These are phyloP conservation scores for Glarea lozoyensis DNA, from an alignment of 495 filamentous ascomycete genomes.

Conservation along the genomic window DNA sequence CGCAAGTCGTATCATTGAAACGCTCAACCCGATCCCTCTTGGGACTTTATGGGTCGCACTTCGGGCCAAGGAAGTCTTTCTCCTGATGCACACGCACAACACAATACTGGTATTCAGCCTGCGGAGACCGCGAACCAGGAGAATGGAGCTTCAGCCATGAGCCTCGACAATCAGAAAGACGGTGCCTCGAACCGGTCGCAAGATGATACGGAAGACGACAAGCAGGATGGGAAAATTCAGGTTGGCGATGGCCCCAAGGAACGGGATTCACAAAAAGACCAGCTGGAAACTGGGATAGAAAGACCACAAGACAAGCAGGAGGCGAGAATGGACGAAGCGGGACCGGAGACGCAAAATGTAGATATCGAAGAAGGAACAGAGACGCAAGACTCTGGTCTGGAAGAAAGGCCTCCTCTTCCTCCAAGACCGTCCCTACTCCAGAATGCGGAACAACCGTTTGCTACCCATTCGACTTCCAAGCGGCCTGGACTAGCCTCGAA, in stretches of 20 bases:
- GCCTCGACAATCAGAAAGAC: slow-evolving; percentile 3
- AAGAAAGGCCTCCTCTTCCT: slow-evolving; percentile 54
- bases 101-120: background rate
- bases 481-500: slow-evolving; percentile 52
- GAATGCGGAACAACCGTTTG: slow-evolving; percentile 9
- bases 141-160: slow-evolving; percentile 12
- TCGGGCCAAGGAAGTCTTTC: background rate
- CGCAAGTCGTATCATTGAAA: slow-evolving; percentile 1
- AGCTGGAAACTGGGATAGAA: too few species aligned
- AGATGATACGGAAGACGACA: background rate
- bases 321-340: too few species aligned
- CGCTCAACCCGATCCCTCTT: background rate
- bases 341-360: too few species aligned
- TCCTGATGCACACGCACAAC: slow-evolving; percentile 10
- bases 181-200: slow-evolving; percentile 1
- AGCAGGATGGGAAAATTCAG: background rate
- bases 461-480: slow-evolving; percentile 13
- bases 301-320: too few species aligned
- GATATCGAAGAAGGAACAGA: too few species aligned
- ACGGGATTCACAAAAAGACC: too few species aligned
- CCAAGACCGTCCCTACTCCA: slow-evolving; percentile 46
- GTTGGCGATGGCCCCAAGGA: background rate
- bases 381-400: slow-evolving; percentile 16
- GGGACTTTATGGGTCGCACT: slow-evolving; percentile 10
- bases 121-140: slow-evolving; percentile 7